Percentiles rank a stretch among this genome's conserved stretches.
Conservation (phyloP, 1,284 basidiomycete genomes). For the Irpex rosettiformis region DNA sequence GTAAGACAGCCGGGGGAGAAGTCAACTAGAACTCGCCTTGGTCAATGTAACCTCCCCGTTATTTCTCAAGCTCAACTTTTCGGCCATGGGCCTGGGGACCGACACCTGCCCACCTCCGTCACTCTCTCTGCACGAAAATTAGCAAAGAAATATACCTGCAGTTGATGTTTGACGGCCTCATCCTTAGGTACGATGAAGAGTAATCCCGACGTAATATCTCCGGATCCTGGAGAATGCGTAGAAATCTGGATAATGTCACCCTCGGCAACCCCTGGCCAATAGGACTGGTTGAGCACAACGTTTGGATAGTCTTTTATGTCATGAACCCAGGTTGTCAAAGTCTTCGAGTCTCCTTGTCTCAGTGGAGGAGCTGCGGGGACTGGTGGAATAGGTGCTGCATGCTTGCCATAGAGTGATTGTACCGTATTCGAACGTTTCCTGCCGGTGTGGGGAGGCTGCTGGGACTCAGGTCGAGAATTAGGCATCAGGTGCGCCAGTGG, state of each 20-base stretch:
- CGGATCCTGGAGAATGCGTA: constrained; percentile 32
- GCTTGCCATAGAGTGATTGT: constrained; percentile 52
- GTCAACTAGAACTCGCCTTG: constrained; percentile 42
- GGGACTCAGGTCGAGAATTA: constrained; percentile 58
- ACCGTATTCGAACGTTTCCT: constrained; percentile 71
- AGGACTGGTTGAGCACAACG: constrained; percentile 65
- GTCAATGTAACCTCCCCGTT: constrained; percentile 67
- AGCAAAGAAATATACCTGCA: constrained; percentile 46
- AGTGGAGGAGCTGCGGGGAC: constrained; percentile 36
- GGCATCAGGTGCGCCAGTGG: constrained; percentile 38
- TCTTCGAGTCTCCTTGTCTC: constrained; percentile 55
- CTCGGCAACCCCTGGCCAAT: constrained; percentile 71
- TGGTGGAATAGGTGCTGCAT: constrained; percentile 14
- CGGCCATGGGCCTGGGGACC: constrained; percentile 65
- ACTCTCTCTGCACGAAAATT: constrained; percentile 5
- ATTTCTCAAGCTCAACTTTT: constrained; percentile 66
- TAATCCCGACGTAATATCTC: constrained; percentile 47
- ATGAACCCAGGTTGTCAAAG: constrained; percentile 71
- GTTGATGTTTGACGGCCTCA: constrained; percentile 50
- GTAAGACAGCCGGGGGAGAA: not conserved
- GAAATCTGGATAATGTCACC: constrained; percentile 68
- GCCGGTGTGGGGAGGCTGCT: constrained; percentile 46
- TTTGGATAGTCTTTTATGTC: constrained; percentile 57
- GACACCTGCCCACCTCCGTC: constrained; percentile 50
- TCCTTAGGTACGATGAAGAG: constrained; percentile 67